Evolutionary conservation across 2,329 filamentous ascomycete genomes (phyloP), one percentile per base, ranked within the genome.

Genomic region (Ascochyta fabae): DNA sequence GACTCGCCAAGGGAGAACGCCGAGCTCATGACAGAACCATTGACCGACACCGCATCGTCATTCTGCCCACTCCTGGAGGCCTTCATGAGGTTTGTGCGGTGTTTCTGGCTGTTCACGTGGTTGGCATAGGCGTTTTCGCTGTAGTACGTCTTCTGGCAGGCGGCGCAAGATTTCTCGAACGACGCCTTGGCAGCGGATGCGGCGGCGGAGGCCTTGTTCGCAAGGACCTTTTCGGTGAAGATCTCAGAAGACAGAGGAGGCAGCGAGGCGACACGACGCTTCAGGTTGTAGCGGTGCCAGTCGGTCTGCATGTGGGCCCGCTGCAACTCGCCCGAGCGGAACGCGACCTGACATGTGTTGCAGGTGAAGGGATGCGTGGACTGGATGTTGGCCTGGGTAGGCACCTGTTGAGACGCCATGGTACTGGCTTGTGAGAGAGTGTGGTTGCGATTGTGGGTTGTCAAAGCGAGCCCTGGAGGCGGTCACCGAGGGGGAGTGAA

Each of bases 251-350:
- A 88, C 44, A 98, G 91, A 3, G 95, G 93, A 27, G 94, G 92
- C 6, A 98, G 83, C 6, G 91, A 91, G 38, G 94, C 92, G 53
- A 98, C 90, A 69, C 93, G 88, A 66, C 95, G 91, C 81, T 98
- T 97, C 69, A 98, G 85, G 76, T 99, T 99, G 79, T 97, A 97
- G 63, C 95, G 88, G 77, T 99, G 94, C 95, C 95, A 99, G 80
- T 99, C 95, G 68, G 89, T 95, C 77, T 95, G 92, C 95, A 99
- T 99, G 75, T 99, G 95, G 34, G 86, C 88, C 75, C 95, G 88
- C 79, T 99, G 95, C 53, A 96, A 84, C 73, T 98, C 94, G 75
- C 91, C 92, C 73, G 91, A 92, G 64, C 94, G 89, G 79, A 98
- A 99, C 48, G 94, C 95, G 67, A 99, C 93, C 75, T 96, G 92